Evolutionary conservation across 179 eudicot genomes (phyloP).

Genomic region (Spinacia oleracea): DNA sequence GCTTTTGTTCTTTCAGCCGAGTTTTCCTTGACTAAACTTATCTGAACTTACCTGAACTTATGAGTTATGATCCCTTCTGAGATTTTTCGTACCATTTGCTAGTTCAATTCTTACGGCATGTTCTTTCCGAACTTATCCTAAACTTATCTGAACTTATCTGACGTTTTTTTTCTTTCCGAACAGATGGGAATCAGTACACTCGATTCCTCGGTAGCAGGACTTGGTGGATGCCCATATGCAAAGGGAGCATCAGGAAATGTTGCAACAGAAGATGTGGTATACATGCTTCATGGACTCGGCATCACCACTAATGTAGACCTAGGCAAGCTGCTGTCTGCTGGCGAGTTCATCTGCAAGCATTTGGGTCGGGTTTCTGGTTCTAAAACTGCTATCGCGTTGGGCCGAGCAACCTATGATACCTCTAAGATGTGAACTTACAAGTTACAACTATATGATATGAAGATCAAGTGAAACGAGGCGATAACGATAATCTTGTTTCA

Average conservation of each 20-base stretch:
- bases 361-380: conserved; percentile 62
- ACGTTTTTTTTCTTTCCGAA: no score
- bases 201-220: conserved; percentile 68
- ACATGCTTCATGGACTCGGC: conserved; percentile 77
- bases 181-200: conserved; percentile 71
- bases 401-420: conserved; percentile 41
- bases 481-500: neutral
- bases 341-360: conserved; percentile 67
- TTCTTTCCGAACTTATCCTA: conserved; percentile 22
- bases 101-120: neutral
- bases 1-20: neutral
- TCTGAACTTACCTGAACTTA: neutral
- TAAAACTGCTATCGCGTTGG: conserved; percentile 60
- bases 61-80: no score
- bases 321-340: conserved; percentile 55
- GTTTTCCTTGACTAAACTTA: no score
- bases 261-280: conserved; percentile 76
- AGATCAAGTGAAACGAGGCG: neutral
- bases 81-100: neutral
- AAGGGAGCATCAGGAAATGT: conserved; percentile 83
- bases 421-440: conserved; percentile 37
- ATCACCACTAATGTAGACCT: conserved; percentile 57
- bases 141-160: no score
- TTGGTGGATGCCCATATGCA: conserved; percentile 82
- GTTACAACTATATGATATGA: conserved; percentile 3